Percentiles rank a stretch among this genome's conserved stretches.
phyloP scores from a whole-genome alignment of 192 early-diverging fungal species.

The Funneliformis mosseae region DNA sequence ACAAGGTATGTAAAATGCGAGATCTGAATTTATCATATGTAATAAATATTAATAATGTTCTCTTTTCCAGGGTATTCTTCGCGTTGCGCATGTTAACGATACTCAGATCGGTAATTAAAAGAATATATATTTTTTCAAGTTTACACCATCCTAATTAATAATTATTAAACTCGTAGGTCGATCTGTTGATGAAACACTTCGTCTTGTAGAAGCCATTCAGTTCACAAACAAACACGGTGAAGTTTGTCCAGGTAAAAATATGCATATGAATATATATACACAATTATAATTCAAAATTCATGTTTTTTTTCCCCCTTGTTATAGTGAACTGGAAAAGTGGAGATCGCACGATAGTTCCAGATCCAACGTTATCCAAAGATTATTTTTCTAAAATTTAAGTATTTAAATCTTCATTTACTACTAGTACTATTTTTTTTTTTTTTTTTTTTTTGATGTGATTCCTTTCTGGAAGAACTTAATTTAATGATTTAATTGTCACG shows the following conservation, averaged over 20 bases:
- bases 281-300: background rate
- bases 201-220: slow-evolving; percentile 84
- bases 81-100: slow-evolving; percentile 21
- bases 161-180: slow-evolving; percentile 60
- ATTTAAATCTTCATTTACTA: too few relatives aligned
- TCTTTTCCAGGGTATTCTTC: slow-evolving; percentile 3
- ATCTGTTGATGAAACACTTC: slow-evolving; percentile 78
- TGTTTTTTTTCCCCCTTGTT: slow-evolving; percentile 54
- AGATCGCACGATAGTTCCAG: slow-evolving; percentile 71
- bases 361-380: slow-evolving; percentile 43
- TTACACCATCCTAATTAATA: background rate
- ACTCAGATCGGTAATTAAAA: slow-evolving; percentile 24
- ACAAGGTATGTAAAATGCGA: slow-evolving; percentile 46
- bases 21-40: background rate
- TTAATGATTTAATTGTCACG: too few relatives aligned
- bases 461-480: too few relatives aligned
- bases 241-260: slow-evolving; percentile 26
- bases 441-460: too few relatives aligned
- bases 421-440: too few relatives aligned
- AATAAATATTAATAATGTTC: slow-evolving; percentile 31
- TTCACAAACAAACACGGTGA: slow-evolving; percentile 68
- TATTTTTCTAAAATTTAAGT: slow-evolving; percentile 26
- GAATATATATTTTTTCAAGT: background rate
- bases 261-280: background rate
- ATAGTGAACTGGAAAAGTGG: slow-evolving; percentile 80